Evolutionary conservation across 805 yeast genomes (phyloP).

Genomic region (Ogataea ganodermae): DNA sequence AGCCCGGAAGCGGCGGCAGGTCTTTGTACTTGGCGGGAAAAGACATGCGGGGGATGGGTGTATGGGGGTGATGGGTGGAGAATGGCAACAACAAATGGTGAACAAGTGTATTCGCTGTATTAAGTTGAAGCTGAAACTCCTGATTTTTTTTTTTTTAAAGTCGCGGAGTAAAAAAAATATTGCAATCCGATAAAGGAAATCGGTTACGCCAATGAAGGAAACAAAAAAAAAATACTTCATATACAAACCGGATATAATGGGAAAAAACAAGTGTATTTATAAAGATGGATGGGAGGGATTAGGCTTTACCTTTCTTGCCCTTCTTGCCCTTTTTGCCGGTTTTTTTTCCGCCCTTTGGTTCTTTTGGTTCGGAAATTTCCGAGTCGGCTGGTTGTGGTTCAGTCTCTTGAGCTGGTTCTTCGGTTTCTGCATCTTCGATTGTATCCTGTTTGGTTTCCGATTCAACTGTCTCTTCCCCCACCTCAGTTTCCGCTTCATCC

Average conservation of each 20-base stretch:
- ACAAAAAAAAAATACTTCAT: background rate
- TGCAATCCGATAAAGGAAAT: background rate
- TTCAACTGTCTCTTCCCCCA: constrained; percentile 6
- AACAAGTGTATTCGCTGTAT: background rate
- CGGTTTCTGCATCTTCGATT: constrained; percentile 11
- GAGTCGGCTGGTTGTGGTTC: background rate
- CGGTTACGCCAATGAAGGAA: background rate
- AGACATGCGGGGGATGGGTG: constrained; percentile 1
- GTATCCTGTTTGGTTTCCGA: constrained; percentile 1
- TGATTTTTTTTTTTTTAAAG: background rate
- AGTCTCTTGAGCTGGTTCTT: background rate
- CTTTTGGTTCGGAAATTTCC: background rate
- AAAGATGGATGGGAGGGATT: background rate
- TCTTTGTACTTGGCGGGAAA: constrained; percentile 19
- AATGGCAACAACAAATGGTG: constrained; percentile 6
- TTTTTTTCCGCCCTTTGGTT: background rate
- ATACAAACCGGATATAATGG: background rate
- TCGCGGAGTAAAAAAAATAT: background rate
- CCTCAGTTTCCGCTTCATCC: background rate
- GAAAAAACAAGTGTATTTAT: background rate
- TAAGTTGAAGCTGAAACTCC: background rate
- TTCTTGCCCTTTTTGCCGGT: constrained; percentile 11
- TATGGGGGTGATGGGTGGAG: background rate
- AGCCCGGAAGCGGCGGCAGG: constrained; percentile 23
- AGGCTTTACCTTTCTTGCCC: constrained; percentile 11